Percentiles rank a stretch among this genome's conserved stretches.
Evolutionary conservation across 202 grass and related monocot genomes (phyloP).

Genomic region (Carex arenaria): DNA sequence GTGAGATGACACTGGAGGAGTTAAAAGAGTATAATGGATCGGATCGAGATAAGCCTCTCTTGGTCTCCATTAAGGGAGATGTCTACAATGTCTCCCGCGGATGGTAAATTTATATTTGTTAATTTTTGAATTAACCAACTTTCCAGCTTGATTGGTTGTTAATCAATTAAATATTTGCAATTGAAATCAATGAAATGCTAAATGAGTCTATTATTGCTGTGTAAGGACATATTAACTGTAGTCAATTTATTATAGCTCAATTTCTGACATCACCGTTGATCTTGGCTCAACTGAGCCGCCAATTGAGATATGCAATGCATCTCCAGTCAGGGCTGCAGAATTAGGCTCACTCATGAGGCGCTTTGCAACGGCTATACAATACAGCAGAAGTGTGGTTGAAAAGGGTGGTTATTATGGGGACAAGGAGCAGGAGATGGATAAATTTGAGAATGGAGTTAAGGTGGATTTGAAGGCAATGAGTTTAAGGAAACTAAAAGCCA

Average conservation of each 20-base stretch:
- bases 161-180: not conserved
- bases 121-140: not conserved
- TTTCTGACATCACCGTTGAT: not conserved
- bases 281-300: not conserved
- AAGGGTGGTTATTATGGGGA: slow-evolving; percentile 13
- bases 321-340: not conserved
- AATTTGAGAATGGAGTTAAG: not conserved
- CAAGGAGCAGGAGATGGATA: not conserved
- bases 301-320: not conserved
- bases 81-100: slow-evolving; percentile 80
- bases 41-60: slow-evolving; percentile 63
- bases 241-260: not conserved
- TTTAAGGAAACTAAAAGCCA: slow-evolving; percentile 12
- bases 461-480: slow-evolving; percentile 8
- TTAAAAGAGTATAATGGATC: slow-evolving; percentile 73
- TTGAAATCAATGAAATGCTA: not conserved
- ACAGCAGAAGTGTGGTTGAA: not conserved
- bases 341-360: not conserved
- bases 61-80: slow-evolving; percentile 77
- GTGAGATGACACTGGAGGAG: slow-evolving; percentile 71
- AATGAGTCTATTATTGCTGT: not conserved
- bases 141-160: not conserved
- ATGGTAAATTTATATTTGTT: slow-evolving; percentile 35
- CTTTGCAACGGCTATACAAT: not conserved
- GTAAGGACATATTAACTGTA: not conserved